Conservation (phyloP, 495 filamentous ascomycete genomes). For the Penicillium ochrochloron region DNA sequence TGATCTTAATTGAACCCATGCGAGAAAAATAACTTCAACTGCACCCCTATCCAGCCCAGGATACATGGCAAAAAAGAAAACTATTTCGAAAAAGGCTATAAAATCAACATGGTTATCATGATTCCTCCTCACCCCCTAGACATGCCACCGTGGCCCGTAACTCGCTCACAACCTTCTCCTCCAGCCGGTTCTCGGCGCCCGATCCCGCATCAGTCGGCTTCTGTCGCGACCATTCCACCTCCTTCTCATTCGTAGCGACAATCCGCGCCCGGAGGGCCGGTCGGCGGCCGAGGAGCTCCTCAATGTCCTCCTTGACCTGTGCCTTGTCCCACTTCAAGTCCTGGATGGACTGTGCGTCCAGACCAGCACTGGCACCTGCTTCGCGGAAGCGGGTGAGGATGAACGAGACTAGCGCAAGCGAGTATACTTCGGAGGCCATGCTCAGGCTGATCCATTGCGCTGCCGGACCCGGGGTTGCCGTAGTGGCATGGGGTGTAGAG, state of each 20-base stretch:
- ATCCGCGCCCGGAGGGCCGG: slow-evolving; percentile 67
- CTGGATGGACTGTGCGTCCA: slow-evolving; percentile 64
- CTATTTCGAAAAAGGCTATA: slow-evolving; percentile 22
- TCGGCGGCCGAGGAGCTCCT: slow-evolving; percentile 69
- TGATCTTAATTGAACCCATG: slow-evolving; percentile 17
- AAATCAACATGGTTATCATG: slow-evolving; percentile 33
- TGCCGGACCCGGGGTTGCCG: slow-evolving; percentile 36
- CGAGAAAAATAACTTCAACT: slow-evolving; percentile 10
- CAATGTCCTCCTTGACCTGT: slow-evolving; percentile 75
- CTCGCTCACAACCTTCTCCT: slow-evolving; percentile 73
- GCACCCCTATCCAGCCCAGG: slow-evolving; percentile 26
- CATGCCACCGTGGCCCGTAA: slow-evolving; percentile 53
- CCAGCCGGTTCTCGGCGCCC: slow-evolving; percentile 62
- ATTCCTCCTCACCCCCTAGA: slow-evolving; percentile 45
- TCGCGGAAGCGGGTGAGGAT: slow-evolving; percentile 66
- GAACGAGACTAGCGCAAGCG: slow-evolving; percentile 70
- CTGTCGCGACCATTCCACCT: slow-evolving; percentile 64
- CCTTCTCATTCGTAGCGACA: slow-evolving; percentile 70
- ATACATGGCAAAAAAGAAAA: slow-evolving; percentile 12
- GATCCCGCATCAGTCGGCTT: slow-evolving; percentile 43
- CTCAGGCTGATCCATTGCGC: slow-evolving; percentile 65
- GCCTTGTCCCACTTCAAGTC: slow-evolving; percentile 72
- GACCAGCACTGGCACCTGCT: slow-evolving; percentile 59
- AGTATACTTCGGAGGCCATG: slow-evolving; percentile 75
- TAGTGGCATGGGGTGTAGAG: slow-evolving; percentile 46